Evolutionary conservation across 2,329 filamentous ascomycete genomes (phyloP).

Genomic region (Cordyceps fumosorosea): DNA sequence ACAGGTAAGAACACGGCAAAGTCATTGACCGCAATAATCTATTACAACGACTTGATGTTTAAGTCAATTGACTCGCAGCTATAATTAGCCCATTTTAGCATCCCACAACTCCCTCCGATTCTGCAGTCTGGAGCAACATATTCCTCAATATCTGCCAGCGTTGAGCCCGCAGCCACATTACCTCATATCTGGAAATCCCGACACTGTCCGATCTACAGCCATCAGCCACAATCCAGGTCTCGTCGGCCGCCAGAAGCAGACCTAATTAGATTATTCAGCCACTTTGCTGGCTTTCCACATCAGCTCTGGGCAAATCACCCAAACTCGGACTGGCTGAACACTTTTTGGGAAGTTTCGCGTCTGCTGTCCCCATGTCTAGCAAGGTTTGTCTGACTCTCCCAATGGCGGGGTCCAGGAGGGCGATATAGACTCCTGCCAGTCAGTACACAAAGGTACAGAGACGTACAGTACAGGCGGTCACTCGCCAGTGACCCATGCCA

Average conservation of each 20-base stretch:
- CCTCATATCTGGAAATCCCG: neutral
- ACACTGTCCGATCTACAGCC: conserved; percentile 2
- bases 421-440: neutral
- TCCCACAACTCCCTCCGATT: neutral
- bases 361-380: neutral
- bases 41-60: neutral
- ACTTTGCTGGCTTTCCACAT: neutral
- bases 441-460: neutral
- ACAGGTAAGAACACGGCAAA: neutral
- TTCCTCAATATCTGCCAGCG: neutral
- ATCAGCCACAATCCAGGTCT: neutral
- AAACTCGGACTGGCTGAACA: neutral
- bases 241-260: neutral
- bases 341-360: neutral
- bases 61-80: neutral
- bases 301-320: neutral
- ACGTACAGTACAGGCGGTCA: too few relatives aligned
- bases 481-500: neutral
- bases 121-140: neutral
- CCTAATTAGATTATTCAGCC: neutral
- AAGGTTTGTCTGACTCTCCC: neutral
- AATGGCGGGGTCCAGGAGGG: too few relatives aligned
- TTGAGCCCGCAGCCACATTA: neutral
- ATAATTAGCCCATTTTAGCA: too few relatives aligned
- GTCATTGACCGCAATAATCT: neutral